Percentiles rank a stretch among this genome's conserved stretches.
phyloP scores from a whole-genome alignment of 2,329 filamentous ascomycete species.

The Talaromyces piceae region DNA sequence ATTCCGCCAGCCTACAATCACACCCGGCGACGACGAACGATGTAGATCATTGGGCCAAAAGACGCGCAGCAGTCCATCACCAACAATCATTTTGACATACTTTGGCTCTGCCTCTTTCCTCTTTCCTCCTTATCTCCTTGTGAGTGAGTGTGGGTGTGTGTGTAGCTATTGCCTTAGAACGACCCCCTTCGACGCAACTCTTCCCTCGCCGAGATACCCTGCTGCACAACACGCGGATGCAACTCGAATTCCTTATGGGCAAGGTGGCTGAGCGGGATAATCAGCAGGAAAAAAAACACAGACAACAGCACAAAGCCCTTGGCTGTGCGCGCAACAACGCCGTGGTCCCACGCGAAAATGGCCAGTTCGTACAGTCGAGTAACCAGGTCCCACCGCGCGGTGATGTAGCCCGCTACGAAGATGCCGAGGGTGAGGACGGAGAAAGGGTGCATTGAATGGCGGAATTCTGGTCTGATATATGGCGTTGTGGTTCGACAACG shows the following conservation, averaged over 20 bases:
- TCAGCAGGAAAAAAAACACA: slow-evolving; percentile 72
- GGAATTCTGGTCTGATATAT: neutral
- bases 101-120: too few relatives aligned
- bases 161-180: slow-evolving; percentile 71
- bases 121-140: slow-evolving; percentile 1
- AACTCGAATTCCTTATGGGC: slow-evolving; percentile 71
- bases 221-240: slow-evolving; percentile 73
- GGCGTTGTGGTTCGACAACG: neutral
- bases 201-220: slow-evolving; percentile 88
- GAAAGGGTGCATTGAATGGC: slow-evolving; percentile 84
- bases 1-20: slow-evolving; percentile 93
- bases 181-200: slow-evolving; percentile 90
- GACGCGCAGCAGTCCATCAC: slow-evolving; percentile 88
- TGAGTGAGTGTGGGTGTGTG: neutral
- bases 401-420: slow-evolving; percentile 99
- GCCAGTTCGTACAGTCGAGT: slow-evolving; percentile 94
- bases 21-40: slow-evolving; percentile 64
- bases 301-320: slow-evolving; percentile 81
- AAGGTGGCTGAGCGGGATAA: slow-evolving; percentile 76
- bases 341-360: slow-evolving; percentile 97
- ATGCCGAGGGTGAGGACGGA: slow-evolving; percentile 92
- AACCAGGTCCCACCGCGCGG: slow-evolving; percentile 96
- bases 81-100: slow-evolving; percentile 56
- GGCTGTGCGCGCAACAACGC: slow-evolving; percentile 81
- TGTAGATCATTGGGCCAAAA: slow-evolving; percentile 93